Evolutionary conservation across 306 rosid genomes (phyloP), one percentile per base, ranked within the genome.

Genomic region (Cucurbita moschata): DNA sequence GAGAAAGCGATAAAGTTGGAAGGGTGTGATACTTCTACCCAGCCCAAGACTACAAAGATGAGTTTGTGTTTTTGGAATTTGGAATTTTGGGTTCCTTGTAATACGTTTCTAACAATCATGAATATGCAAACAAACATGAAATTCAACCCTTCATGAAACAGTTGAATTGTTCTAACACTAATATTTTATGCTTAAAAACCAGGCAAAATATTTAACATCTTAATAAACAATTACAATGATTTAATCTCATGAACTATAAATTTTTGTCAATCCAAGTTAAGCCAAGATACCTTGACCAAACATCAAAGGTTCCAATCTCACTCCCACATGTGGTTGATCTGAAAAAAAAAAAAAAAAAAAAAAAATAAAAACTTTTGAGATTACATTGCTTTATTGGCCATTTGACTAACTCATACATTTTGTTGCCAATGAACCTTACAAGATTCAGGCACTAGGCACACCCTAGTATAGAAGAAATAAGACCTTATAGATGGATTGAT

Each of bases 1-100:
- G 21, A 50, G 57, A 50, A 51, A 50, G 59, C 58, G 15, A 26
- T 35, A 70, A 70, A 70, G 59, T 47, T 70, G 44, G 44, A 70
- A 70, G 74, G 10, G 42, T 15, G 74, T 30, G 74, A 59, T 70
- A 15, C 51, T 70, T 70, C 57, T 69, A 43, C 44, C 74, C 13
- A 39, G 35, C 57, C 23, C 73, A 21, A 21, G 54, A 19, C 52
- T 46, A 11, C 37, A 44, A 0, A 11, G 19, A 12, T 19, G 19
- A 65, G 39, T 65, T 61, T 37, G 56, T 7, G 56, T 68, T 47
- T 67, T 47, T 23, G 7, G 73, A 70, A 14, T 47, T 70, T 30
- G 21, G 73, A 68, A 46, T 68, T 68, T 30, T 68, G 42, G 73
- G 55, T 61, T 37, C 67, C 15, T 16, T 37, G 21, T 9, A 56